These are phyloP conservation scores for Lactarius sanguifluus DNA, from an alignment of 768 basidiomycete genomes.

Conservation along the genomic window DNA sequence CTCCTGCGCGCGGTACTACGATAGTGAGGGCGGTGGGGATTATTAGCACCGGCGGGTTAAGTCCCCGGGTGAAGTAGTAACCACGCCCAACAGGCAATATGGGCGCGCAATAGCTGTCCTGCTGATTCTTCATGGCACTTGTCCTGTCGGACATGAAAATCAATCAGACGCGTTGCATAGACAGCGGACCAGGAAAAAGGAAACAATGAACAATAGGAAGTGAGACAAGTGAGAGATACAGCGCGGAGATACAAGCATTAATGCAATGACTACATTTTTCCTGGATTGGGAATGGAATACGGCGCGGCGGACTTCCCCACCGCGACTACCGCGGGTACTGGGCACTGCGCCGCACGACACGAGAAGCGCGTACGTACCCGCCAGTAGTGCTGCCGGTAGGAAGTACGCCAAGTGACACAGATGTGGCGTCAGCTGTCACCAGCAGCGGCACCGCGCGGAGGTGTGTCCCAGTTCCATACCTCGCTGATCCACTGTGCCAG, in stretches of 20 bases:
- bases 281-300: neutral
- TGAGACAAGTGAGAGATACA: neutral
- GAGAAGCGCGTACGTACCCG: neutral
- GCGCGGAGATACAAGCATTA: slow-evolving; percentile 2
- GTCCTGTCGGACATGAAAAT: neutral
- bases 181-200: neutral
- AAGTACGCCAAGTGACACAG: neutral
- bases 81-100: neutral
- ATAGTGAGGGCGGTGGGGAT: neutral
- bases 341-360: neutral
- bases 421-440: neutral
- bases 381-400: neutral
- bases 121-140: neutral
- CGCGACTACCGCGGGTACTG: neutral
- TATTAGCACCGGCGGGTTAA: neutral
- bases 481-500: slow-evolving; percentile 82
- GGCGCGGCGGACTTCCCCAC: neutral
- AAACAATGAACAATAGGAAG: neutral
- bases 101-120: neutral
- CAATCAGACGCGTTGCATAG: neutral
- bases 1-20: neutral
- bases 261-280: neutral
- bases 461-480: slow-evolving; percentile 65
- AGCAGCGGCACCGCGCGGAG: neutral
- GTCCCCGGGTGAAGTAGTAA: neutral